Conservation (phyloP, 2,329 filamentous ascomycete species). For the Ambrosiella beaveri region DNA sequence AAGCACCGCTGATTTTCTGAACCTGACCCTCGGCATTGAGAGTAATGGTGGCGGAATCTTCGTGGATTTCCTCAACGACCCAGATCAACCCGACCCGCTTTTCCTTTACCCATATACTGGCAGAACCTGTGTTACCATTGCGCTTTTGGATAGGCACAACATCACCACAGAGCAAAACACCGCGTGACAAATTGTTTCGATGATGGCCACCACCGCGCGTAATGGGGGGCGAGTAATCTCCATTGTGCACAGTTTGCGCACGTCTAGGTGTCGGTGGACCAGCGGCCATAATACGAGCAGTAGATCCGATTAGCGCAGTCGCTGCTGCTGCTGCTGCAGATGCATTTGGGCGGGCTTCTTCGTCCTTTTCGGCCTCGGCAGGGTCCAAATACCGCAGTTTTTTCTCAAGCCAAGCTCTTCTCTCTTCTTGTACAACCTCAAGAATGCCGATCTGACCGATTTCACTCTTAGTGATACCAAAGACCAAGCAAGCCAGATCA, state of each 20-base stretch:
- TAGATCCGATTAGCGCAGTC: conserved; percentile 51
- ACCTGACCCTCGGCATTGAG: conserved; percentile 66
- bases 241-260: conserved; percentile 46
- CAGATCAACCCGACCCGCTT: conserved; percentile 87
- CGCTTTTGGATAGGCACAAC: conserved; percentile 97
- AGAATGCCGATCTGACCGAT: conserved; percentile 78
- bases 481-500: conserved; percentile 90
- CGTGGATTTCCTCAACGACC: conserved; percentile 94
- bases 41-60: conserved; percentile 65
- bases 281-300: conserved; percentile 74
- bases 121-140: conserved; percentile 79
- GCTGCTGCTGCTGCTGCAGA: conserved; percentile 25
- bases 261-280: conserved; percentile 33
- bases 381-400: conserved; percentile 53
- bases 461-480: conserved; percentile 33
- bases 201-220: conserved; percentile 42
- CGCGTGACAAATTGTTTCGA: conserved; percentile 58
- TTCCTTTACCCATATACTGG: conserved; percentile 97
- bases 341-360: conserved; percentile 20
- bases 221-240: conserved; percentile 37
- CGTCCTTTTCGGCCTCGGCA: conserved; percentile 25
- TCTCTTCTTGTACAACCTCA: conserved; percentile 82
- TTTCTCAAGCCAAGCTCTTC: conserved; percentile 73
- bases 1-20: conserved; percentile 52
- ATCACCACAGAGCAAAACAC: conserved; percentile 84